A percentile compares a stretch with the other conserved stretches of the same genome.
Evolutionary conservation across 345 rosid species (phyloP).

Genomic region (Aegle marmelos): DNA sequence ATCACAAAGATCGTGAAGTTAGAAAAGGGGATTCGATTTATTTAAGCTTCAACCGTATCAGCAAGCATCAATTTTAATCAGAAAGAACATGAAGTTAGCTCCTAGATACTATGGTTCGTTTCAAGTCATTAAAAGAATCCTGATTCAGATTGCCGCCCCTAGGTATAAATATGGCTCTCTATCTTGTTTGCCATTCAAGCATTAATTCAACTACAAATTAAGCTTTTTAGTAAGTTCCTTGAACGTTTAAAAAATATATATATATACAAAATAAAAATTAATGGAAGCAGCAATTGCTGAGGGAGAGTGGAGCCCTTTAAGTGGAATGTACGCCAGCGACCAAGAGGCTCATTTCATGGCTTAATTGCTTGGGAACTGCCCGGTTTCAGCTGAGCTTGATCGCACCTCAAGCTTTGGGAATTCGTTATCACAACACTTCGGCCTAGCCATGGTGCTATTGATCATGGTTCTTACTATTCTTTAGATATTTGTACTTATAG

Average conservation of each 20-base stretch:
- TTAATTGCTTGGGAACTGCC: slow-evolving; percentile 45
- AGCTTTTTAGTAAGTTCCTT: neutral
- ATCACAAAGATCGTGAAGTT: no score
- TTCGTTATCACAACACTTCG: slow-evolving; percentile 28
- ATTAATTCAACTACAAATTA: neutral
- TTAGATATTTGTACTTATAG: slow-evolving; percentile 5
- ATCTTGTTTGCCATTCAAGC: slow-evolving; percentile 20
- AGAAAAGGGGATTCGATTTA: no score
- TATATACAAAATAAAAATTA: no score
- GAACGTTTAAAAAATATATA: no score
- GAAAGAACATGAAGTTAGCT: no score
- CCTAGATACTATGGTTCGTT: no score
- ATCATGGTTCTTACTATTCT: slow-evolving; percentile 16
- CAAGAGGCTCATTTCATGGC: slow-evolving; percentile 70
- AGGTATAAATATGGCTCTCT: slow-evolving; percentile 26
- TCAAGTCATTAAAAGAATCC: no score
- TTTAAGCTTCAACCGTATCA: no score
- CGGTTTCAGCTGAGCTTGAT: slow-evolving; percentile 19
- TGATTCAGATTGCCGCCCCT: no score
- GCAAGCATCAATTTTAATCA: no score
- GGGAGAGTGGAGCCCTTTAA: slow-evolving; percentile 57
- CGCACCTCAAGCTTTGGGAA: slow-evolving; percentile 16
- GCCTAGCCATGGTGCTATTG: slow-evolving; percentile 25
- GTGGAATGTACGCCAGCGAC: slow-evolving; percentile 22
- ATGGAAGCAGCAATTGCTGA: slow-evolving; percentile 18